Conservation (phyloP, 805 yeast species). For the Saturnispora gosingensis region DNA sequence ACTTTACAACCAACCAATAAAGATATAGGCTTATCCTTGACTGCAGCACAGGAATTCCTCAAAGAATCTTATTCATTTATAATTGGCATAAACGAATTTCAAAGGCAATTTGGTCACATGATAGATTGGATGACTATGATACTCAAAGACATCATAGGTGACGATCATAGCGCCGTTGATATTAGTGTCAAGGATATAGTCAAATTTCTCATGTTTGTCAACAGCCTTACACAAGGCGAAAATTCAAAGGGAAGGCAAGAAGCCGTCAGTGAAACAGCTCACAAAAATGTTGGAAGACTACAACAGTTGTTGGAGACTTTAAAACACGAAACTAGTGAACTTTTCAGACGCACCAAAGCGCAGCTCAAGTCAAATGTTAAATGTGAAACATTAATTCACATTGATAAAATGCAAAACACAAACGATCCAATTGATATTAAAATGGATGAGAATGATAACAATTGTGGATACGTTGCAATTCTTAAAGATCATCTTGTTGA, state of each 20-base stretch:
- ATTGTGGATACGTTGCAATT: background rate
- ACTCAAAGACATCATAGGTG: constrained; percentile 32
- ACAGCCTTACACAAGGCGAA: constrained; percentile 7
- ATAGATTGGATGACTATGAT: constrained; percentile 35
- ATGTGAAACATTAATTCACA: background rate
- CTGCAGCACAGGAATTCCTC: constrained; percentile 17
- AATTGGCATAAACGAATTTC: constrained; percentile 38
- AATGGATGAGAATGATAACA: background rate
- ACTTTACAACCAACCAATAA: background rate
- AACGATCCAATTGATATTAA: background rate
- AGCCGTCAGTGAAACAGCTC: background rate
- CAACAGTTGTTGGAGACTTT: background rate
- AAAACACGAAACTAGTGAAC: background rate
- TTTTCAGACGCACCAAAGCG: background rate
- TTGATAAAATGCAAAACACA: background rate
- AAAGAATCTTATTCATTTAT: constrained; percentile 31
- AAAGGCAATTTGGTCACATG: constrained; percentile 35
- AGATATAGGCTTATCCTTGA: background rate
- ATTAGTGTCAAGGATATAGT: constrained; percentile 24
- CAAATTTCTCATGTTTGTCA: constrained; percentile 22
- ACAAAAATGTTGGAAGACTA: background rate
- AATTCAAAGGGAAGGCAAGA: background rate
- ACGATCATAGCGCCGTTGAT: constrained; percentile 20
- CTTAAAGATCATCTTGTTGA: background rate
- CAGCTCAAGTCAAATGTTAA: background rate